These are phyloP conservation scores for Gossypium raimondii DNA, from an alignment of 345 rosid species.

Conservation along the genomic window DNA sequence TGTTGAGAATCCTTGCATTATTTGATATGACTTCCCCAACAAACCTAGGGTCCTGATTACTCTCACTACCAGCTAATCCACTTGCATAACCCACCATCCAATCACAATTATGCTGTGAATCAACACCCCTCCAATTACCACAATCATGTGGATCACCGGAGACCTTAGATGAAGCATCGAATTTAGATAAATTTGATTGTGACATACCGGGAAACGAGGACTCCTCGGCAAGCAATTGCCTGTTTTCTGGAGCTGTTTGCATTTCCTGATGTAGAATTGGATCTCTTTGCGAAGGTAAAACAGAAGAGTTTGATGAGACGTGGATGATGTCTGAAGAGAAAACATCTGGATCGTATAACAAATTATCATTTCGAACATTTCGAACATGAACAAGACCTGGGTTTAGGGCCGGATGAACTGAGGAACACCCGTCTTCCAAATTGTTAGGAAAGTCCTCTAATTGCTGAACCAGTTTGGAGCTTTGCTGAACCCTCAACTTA, in stretches of 20 bases:
- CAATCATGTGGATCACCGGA: slow-evolving; percentile 28
- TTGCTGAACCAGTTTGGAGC: slow-evolving; percentile 13
- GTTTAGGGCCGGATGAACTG: slow-evolving; percentile 20
- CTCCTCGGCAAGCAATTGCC: neutral
- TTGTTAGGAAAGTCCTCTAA: slow-evolving; percentile 22
- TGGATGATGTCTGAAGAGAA: slow-evolving; percentile 25
- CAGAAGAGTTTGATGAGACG: slow-evolving; percentile 17
- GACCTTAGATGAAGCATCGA: slow-evolving; percentile 9
- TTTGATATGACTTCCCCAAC: slow-evolving; percentile 38
- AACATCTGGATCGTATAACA: slow-evolving; percentile 20
- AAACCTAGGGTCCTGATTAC: slow-evolving; percentile 31
- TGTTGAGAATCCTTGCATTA: slow-evolving; percentile 22
- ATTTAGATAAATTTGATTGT: slow-evolving; percentile 18
- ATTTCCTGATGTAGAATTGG: slow-evolving; percentile 23
- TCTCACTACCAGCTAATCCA: slow-evolving; percentile 30
- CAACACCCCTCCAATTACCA: slow-evolving; percentile 28
- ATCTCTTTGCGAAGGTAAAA: slow-evolving; percentile 15
- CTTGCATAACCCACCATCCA: slow-evolving; percentile 41
- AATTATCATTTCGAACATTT: slow-evolving; percentile 21
- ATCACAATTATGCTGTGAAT: slow-evolving; percentile 30
- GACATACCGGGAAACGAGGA: slow-evolving; percentile 19
- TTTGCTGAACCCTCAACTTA: slow-evolving; percentile 33
- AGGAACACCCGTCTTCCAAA: slow-evolving; percentile 18
- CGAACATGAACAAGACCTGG: slow-evolving; percentile 31
- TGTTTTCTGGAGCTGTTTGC: neutral